Percentiles rank a stretch among this genome's conserved stretches.
phyloP scores from a whole-genome alignment of 148 eudicot genomes.

The Beta vulgaris region DNA sequence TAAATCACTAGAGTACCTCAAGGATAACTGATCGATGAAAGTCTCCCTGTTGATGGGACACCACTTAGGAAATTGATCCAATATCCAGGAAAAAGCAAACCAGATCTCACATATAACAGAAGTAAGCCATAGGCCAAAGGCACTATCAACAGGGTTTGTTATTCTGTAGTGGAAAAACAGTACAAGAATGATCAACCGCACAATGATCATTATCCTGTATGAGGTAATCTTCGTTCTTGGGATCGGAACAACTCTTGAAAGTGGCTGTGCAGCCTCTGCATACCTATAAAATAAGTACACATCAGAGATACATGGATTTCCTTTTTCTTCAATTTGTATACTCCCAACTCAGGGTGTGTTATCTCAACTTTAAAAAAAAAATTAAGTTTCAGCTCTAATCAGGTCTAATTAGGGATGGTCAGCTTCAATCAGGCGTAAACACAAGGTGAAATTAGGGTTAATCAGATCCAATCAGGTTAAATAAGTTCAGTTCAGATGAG shows the following conservation, averaged over 20 bases:
- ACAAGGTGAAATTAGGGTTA: too few species aligned
- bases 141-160: constrained; percentile 90
- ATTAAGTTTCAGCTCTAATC: too few species aligned
- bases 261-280: constrained; percentile 52
- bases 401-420: too few species aligned
- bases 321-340: neutral
- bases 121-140: constrained; percentile 92
- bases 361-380: too few species aligned
- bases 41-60: constrained; percentile 77
- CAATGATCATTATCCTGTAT: constrained; percentile 74
- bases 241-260: constrained; percentile 68
- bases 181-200: constrained; percentile 68
- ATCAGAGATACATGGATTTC: neutral
- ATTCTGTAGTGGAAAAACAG: constrained; percentile 93
- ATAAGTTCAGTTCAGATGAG: too few species aligned
- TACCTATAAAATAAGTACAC: constrained; percentile 43
- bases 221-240: constrained; percentile 74
- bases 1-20: constrained; percentile 44
- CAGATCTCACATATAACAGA: constrained; percentile 99
- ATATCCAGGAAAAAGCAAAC: constrained; percentile 95
- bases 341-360: too few species aligned
- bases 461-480: too few species aligned
- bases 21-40: constrained; percentile 65
- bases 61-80: constrained; percentile 99
- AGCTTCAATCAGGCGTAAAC: too few species aligned